These are phyloP conservation scores for Mucor irregularis DNA, from an alignment of 371 early-diverging fungal species.

Conservation along the genomic window DNA sequence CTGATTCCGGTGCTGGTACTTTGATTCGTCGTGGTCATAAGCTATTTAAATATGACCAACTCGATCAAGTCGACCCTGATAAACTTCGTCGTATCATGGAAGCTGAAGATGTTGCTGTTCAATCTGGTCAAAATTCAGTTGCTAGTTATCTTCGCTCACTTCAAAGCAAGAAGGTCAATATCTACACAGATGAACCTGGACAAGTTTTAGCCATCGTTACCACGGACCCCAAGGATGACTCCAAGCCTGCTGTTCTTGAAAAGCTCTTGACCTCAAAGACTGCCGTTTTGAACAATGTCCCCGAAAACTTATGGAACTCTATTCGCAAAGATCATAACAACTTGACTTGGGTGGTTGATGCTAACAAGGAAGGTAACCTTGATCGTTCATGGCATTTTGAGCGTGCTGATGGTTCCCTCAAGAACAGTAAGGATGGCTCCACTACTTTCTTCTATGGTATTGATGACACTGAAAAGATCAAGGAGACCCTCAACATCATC, in stretches of 20 bases:
- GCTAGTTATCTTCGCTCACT: conserved; percentile 73
- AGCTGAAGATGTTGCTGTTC: conserved; percentile 70
- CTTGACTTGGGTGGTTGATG: conserved; percentile 52
- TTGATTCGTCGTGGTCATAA: conserved; percentile 93
- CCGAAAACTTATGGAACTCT: conserved; percentile 86
- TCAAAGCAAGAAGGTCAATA: conserved; percentile 53
- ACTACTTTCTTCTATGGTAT: conserved; percentile 94
- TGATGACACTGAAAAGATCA: conserved; percentile 71
- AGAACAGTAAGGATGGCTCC: conserved; percentile 57
- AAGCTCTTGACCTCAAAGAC: conserved; percentile 79
- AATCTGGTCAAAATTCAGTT: conserved; percentile 68
- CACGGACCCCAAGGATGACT: conserved; percentile 47
- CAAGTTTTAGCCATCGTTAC: conserved; percentile 85
- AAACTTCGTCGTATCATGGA: conserved; percentile 82
- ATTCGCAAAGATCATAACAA: conserved; percentile 72
- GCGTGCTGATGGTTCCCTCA: conserved; percentile 86
- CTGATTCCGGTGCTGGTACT: conserved; percentile 95
- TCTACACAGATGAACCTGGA: conserved; percentile 87
- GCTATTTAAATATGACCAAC: conserved; percentile 67
- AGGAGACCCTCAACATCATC: conserved; percentile 43
- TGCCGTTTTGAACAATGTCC: conserved; percentile 83
- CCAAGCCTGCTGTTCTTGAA: conserved; percentile 69
- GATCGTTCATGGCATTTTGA: conserved; percentile 89
- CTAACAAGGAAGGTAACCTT: conserved; percentile 51
- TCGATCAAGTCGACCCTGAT: conserved; percentile 76